These are phyloP conservation scores for Sclerotinia minor DNA, from an alignment of 2,329 filamentous ascomycete species.

Conservation along the genomic window DNA sequence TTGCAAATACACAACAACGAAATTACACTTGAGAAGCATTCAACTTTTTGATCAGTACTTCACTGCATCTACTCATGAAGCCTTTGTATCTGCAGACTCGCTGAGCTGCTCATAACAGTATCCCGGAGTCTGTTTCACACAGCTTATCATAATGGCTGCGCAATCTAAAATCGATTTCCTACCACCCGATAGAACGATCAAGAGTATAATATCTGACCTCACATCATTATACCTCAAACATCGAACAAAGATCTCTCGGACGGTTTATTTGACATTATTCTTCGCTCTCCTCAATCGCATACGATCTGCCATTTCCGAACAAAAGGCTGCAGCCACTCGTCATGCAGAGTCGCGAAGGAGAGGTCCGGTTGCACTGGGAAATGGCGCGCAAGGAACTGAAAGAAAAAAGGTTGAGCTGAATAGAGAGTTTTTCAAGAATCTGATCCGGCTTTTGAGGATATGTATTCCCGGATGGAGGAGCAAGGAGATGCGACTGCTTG, in stretches of 20 bases:
- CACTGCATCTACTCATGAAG: constrained; percentile 18
- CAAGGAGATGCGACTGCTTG: constrained; percentile 80
- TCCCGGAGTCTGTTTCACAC: constrained; percentile 12
- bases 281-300: constrained; percentile 82
- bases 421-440: constrained; percentile 68
- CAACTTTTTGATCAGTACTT: neutral
- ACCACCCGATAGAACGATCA: constrained; percentile 60
- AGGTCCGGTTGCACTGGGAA: constrained; percentile 50
- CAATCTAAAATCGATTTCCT: constrained; percentile 79
- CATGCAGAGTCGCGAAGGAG: constrained; percentile 59
- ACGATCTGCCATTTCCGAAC: constrained; percentile 86
- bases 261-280: constrained; percentile 79
- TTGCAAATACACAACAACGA: constrained; percentile 12
- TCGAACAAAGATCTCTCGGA: constrained; percentile 78
- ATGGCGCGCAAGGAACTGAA: constrained; percentile 42
- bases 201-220: constrained; percentile 64
- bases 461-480: constrained; percentile 88
- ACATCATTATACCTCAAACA: constrained; percentile 74
- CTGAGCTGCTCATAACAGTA: constrained; percentile 18
- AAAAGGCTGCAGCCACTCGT: constrained; percentile 77
- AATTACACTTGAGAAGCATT: neutral
- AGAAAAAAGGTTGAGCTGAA: constrained; percentile 90
- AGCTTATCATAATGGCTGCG: constrained; percentile 59
- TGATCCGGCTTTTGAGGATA: constrained; percentile 78
- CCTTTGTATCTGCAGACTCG: constrained; percentile 11